Evolutionary conservation across 129 eudicot genomes (phyloP), one percentile per base, ranked within the genome.

Genomic region (Chrysanthemum seticuspe): DNA sequence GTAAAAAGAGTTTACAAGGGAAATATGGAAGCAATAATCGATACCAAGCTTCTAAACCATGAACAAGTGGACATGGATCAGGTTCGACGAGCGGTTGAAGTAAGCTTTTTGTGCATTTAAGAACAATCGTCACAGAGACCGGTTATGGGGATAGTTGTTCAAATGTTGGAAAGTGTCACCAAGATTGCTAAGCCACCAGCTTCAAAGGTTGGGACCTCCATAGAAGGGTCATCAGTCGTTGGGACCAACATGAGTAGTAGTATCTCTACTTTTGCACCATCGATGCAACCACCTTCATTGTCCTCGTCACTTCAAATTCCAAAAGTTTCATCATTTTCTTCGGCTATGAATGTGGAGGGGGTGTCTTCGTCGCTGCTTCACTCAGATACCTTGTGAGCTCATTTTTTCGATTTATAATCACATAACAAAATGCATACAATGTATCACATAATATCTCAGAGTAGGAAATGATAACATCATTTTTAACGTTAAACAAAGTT

Each of bases 51-150:
- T 69, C 56, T 36, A 6, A 71, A 67, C 48, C 55, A 69, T n/a
- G 91, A 85, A 73, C 44, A 76, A 29, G 65, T 83, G 0, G 81
- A 89, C 62, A 83, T 83, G 90, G 96, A 79, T 18, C 95, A 89
- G 67, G 84, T 87, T 31, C 77, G 65, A 16, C 83, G 96, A 52
- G 92, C 79, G 4, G 77, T 92, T 52, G 76, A 80, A 71, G 91
- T 85, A 11, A 85, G 98, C 47, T 92, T 92, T 77, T 92, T 96
- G 98, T 92, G 98, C 78, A 92, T 92, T 19, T 95, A 89, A 82
- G 95, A 93, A 69, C 95, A 85, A 51, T 90, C 98, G 11, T 85
- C 95, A 15, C 92, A 87, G 10, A 83, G 98, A 83, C 98, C 98
- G 11, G 80, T 78, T 86, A 93, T 93, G 98, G 92, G 98, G 13